phyloP scores from a whole-genome alignment of 345 rosid genomes.

The Aurinia saxatilis region DNA sequence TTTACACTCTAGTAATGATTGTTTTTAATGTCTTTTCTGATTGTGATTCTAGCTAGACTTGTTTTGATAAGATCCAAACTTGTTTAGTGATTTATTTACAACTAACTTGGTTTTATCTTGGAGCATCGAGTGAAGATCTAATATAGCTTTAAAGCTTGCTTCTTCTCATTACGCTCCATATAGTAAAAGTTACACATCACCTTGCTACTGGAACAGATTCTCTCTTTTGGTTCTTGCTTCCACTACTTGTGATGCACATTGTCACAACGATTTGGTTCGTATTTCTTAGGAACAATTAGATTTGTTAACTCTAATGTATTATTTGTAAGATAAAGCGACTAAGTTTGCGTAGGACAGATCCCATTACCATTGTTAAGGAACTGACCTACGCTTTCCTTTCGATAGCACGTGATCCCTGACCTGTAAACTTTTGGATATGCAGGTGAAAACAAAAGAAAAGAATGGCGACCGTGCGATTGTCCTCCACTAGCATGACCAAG shows the following conservation, averaged over 20 bases:
- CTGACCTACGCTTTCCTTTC: background rate
- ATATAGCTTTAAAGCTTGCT: slow-evolving; percentile 38
- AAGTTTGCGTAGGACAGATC: background rate
- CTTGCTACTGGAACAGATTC: slow-evolving; percentile 26
- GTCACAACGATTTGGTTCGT: background rate
- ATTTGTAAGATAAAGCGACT: too few species aligned
- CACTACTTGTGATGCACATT: slow-evolving; percentile 13
- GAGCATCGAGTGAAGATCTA: slow-evolving; percentile 66
- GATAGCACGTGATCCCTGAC: background rate
- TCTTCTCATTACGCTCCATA: slow-evolving; percentile 67
- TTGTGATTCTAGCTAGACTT: background rate
- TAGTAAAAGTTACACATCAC: slow-evolving; percentile 26
- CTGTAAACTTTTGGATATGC: background rate
- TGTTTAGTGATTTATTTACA: too few species aligned
- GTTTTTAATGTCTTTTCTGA: too few species aligned
- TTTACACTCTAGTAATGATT: background rate
- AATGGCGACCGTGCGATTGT: slow-evolving; percentile 45
- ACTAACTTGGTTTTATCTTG: background rate
- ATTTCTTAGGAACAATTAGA: background rate
- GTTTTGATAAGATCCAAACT: too few species aligned
- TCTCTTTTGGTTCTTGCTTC: slow-evolving; percentile 21
- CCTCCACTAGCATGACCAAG: slow-evolving; percentile 41
- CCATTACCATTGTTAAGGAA: too few species aligned
- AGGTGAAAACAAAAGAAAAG: slow-evolving; percentile 9
- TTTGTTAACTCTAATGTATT: background rate